Conservation (phyloP, 176 grass and related monocot genomes). For the Calamus simplicifolius region DNA sequence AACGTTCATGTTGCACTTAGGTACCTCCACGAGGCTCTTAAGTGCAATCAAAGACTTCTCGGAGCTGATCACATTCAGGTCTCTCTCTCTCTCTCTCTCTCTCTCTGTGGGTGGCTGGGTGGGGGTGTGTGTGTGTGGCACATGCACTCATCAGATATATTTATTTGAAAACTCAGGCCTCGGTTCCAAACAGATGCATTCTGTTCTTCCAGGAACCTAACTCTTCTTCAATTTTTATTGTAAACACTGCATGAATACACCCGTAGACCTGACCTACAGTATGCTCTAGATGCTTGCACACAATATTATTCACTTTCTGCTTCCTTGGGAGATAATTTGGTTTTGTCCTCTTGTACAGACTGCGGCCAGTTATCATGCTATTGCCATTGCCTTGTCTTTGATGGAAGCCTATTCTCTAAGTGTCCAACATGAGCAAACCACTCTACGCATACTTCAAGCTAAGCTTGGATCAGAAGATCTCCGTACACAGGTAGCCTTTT, state of each 20-base stretch:
- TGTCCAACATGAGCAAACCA: conserved; percentile 99
- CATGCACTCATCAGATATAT: no score
- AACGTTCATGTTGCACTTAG: conserved; percentile 95
- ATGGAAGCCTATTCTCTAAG: conserved; percentile 99
- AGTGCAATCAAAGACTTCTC: conserved; percentile 92
- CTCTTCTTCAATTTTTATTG: no score
- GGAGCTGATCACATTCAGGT: conserved; percentile 99
- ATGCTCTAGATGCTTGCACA: no score
- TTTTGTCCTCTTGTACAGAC: conserved; percentile 39
- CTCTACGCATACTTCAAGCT: conserved; percentile 85
- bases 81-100: conserved; percentile 20
- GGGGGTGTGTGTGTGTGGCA: neutral
- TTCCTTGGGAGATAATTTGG: no score
- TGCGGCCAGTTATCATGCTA: conserved; percentile 97
- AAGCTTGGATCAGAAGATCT: conserved; percentile 99
- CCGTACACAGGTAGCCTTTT: conserved; percentile 61
- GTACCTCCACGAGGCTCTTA: conserved; percentile 89
- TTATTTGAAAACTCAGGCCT: no score
- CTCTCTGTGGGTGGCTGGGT: neutral
- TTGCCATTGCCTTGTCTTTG: conserved; percentile 95
- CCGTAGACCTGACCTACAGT: no score
- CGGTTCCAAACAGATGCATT: no score
- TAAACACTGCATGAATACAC: no score
- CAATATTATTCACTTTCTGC: no score
- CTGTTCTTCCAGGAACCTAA: no score